phyloP scores from a whole-genome alignment of 1,284 basidiomycete genomes.

The Apiotrichum porosum region DNA sequence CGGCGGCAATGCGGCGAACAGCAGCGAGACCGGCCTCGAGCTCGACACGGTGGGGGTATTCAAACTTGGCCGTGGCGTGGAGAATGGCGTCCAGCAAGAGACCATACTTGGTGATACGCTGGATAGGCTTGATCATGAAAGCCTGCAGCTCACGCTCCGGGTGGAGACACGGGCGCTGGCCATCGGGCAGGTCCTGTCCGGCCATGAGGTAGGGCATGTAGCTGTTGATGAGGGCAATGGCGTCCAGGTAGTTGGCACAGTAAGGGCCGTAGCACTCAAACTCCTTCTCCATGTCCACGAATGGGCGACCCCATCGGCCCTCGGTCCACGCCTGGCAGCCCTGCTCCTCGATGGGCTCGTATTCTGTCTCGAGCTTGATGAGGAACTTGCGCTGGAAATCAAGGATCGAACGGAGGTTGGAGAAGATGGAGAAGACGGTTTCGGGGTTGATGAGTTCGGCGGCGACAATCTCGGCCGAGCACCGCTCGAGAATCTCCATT shows the following conservation, averaged over 20 bases:
- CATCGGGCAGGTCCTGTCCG: slow-evolving; percentile 32
- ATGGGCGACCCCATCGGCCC: slow-evolving; percentile 81
- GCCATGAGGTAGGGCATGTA: slow-evolving; percentile 75
- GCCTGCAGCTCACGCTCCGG: slow-evolving; percentile 68
- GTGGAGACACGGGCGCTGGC: slow-evolving; percentile 37
- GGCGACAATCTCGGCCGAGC: slow-evolving; percentile 70
- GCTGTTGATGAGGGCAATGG: slow-evolving; percentile 76
- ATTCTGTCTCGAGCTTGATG: slow-evolving; percentile 82
- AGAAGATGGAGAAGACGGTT: slow-evolving; percentile 91
- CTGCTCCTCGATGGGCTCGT: slow-evolving; percentile 56
- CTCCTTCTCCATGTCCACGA: slow-evolving; percentile 72
- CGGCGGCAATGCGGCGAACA: slow-evolving; percentile 88
- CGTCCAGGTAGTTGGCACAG: slow-evolving; percentile 90
- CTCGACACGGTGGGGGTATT: slow-evolving; percentile 72
- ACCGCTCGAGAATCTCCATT: slow-evolving; percentile 91
- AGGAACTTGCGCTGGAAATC: slow-evolving; percentile 94
- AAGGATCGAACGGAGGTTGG: slow-evolving; percentile 88
- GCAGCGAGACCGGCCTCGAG: slow-evolving; percentile 76
- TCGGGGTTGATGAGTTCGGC: slow-evolving; percentile 84
- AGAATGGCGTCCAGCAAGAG: slow-evolving; percentile 55
- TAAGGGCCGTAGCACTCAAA: slow-evolving; percentile 95
- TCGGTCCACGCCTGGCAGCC: slow-evolving; percentile 64
- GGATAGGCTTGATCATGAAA: slow-evolving; percentile 72
- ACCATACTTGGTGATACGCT: slow-evolving; percentile 73
- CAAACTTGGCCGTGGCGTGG: slow-evolving; percentile 42